phyloP scores from a whole-genome alignment of 352 stramenopile genomes.

The Globisporangium rhizosaccharum region DNA sequence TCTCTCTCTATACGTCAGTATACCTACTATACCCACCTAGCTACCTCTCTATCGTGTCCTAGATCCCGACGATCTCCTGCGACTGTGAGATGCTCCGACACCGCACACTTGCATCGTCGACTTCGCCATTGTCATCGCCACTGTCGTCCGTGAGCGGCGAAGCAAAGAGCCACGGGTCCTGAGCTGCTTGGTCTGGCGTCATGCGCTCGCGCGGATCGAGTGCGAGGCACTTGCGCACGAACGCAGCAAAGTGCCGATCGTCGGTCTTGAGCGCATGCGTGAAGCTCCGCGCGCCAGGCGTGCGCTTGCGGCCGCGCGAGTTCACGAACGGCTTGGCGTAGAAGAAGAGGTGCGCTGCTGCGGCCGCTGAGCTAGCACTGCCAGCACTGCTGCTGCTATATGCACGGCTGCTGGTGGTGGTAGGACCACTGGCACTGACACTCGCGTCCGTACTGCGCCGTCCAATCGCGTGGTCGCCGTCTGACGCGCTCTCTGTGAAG shows the following conservation, averaged over 20 bases:
- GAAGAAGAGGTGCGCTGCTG: conserved; percentile 14
- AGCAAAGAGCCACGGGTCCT: conserved; percentile 49
- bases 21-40: no score
- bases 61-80: no score
- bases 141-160: no score
- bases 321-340: conserved; percentile 49
- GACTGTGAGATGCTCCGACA: not conserved
- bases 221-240: conserved; percentile 61
- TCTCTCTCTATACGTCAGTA: no score
- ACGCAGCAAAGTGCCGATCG: conserved; percentile 49
- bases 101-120: not conserved
- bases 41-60: no score
- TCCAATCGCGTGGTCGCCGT: not conserved
- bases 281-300: conserved; percentile 34
- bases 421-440: not conserved
- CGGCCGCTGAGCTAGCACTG: no score
- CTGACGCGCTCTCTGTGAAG: conserved; percentile 42
- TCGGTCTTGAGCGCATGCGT: conserved; percentile 29
- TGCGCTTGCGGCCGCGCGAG: conserved; percentile 48
- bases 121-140: not conserved
- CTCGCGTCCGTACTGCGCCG: not conserved
- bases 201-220: conserved; percentile 59
- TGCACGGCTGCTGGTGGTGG: not conserved
- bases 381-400: not conserved
- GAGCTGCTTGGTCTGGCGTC: conserved; percentile 46